Base-by-base conservation (phyloP, 1,139 yeast genomes). In the Saccharomyces hybrid region DNA sequence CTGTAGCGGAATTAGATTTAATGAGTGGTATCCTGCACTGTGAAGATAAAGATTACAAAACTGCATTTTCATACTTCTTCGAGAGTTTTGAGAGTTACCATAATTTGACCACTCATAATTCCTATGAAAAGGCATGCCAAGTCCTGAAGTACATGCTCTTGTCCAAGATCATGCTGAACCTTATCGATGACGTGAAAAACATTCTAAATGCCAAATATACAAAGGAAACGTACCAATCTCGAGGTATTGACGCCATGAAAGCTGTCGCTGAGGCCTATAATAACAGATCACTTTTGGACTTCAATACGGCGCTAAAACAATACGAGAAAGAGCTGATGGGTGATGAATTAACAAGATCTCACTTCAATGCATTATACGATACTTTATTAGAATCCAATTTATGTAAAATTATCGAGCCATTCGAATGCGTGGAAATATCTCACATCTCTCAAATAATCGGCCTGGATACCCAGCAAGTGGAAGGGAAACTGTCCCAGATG, bases 11-110 rank as follows among this genome's bases (percentile, higher is more conserved):
- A 67, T 78, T 95, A 57, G 99, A 95, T 70, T 81, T 90, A 73
- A 93, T 91, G 84, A 85, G 95, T 70, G 99, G 99, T 61, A 84
- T 93, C 56, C 79, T 95, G 61, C 96, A 93, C 73, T 96, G 98
- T 34, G 98, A 95, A 72, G 99, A 95, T 65, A 88, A 88, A 70
- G 99, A 95, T 72, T 95, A 88, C 75, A 88, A 89, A 69, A 95
- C 99, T 6, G 97, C 98, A 8, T 95, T 82, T 67, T 90, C 98
- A 5, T 93, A 93, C 73, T 93, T 93, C 66, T 91, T 83, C 69
- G 99, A 93, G 73, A 86, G 97, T 32, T 90, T 93, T 67, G 99
- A 93, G 72, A 95, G 95, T 41, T 93, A 81, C 73, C 76, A 81
- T 55, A 68, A 68, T 56, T 55, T 64, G 52, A 61, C 68, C 5